Conservation (phyloP, 331 rosid species). For the Erythrophleum ivorense region DNA sequence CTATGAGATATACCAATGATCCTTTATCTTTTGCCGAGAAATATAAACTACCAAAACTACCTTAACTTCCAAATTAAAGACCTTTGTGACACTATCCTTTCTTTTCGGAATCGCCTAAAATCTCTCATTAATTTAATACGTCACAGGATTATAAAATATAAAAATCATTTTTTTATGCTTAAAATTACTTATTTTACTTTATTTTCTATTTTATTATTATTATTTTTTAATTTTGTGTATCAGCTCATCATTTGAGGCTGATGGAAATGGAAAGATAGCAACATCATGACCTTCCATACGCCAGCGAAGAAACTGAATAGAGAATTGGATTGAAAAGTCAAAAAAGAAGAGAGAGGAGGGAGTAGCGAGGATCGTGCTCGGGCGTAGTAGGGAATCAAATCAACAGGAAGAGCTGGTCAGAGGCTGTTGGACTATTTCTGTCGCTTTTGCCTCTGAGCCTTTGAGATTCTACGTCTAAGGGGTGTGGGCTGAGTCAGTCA, state of each 20-base stretch:
- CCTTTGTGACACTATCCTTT: not conserved
- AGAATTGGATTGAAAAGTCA: not conserved
- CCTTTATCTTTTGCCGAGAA: not conserved
- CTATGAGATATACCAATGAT: not conserved
- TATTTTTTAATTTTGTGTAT: no score
- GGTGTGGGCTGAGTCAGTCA: not conserved
- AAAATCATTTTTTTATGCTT: no score
- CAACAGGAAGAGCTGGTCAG: slow-evolving; percentile 27
- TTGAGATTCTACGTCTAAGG: slow-evolving; percentile 16
- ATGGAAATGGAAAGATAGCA: not conserved
- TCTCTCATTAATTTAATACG: no score
- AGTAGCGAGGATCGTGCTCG: slow-evolving; percentile 29
- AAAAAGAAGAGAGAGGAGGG: not conserved
- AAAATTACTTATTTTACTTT: not conserved
- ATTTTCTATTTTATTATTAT: no score
- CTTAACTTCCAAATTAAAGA: slow-evolving; percentile 1
- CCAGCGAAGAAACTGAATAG: not conserved
- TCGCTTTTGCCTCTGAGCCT: slow-evolving; percentile 13
- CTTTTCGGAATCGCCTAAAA: no score
- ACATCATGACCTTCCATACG: not conserved
- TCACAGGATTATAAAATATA: no score
- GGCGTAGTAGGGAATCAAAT: slow-evolving; percentile 30
- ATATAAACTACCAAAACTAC: slow-evolving; percentile 25
- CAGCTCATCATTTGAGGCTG: not conserved
- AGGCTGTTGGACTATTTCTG: not conserved